Evolutionary conservation across 768 basidiomycete species (phyloP), one percentile per base, ranked within the genome.

Genomic region (Neoboletus brunneissimus): DNA sequence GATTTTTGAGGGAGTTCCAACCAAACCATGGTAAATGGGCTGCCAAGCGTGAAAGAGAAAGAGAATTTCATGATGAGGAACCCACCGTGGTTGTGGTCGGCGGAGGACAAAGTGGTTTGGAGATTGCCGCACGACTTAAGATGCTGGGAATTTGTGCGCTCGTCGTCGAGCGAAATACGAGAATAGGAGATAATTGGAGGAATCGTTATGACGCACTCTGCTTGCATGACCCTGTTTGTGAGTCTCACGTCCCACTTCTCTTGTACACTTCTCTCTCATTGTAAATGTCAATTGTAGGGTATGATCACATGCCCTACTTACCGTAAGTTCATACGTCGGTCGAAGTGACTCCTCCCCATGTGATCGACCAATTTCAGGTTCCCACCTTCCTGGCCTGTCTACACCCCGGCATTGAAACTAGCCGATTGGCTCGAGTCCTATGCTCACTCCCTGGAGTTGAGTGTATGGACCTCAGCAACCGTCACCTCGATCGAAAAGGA

Each of bases 361-460:
- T 16, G 25, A 51, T n/a, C 11, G 35, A 34, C 9, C 10, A 2
- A 13, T 42, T 43, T 22, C 32, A 84, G 82, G 23, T 86, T 85
- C 69, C 86, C 84, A 5, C 59, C 76, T 1, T 78, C 77, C 18
- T 86, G 84, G 84, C 84, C 83, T 0, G 78, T 81, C 5, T 85
- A 75, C 46, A 75, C 77, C 3, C 83, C 85, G 5, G 83, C 84
- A 15, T 22, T 61, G 44, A 63, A 85, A 79, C 68, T 88, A 15
- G 87, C 85, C 0, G 81, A 83, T 56, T 88, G 85, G 84, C 76
- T 89, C 2, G 87, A 88, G 69, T 75, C 69, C 54, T 88, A 87
- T 64, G 84, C 83, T 2, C 76, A 81, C 15, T 64, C 75, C 3
- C 68, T 88, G 54, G 87, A 87, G 56, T 72, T 88, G 51, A 82